Evolutionary conservation across 1,284 basidiomycete genomes (phyloP).

Genomic region (Lignosus rhinocerotis): DNA sequence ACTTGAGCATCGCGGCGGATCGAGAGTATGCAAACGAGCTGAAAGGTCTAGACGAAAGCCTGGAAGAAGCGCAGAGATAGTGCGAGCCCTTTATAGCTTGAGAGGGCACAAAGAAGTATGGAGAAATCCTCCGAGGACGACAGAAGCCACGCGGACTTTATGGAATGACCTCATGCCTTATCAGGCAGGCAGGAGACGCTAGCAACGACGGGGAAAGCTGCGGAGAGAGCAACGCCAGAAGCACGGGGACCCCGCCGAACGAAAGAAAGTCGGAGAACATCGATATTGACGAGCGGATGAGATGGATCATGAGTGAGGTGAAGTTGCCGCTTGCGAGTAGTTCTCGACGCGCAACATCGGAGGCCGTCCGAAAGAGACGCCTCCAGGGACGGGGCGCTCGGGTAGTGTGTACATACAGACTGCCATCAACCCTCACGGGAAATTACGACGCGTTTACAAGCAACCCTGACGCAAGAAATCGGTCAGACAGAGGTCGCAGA

Average conservation of each 20-base stretch:
- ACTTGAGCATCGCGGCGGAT: constrained; percentile 28
- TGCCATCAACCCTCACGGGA: background rate
- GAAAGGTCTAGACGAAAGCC: background rate
- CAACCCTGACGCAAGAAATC: background rate
- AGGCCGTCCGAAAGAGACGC: background rate
- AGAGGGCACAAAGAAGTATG: background rate
- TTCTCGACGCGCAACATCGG: background rate
- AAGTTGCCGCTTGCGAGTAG: background rate
- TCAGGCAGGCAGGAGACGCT: constrained; percentile 15
- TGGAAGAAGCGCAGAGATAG: background rate
- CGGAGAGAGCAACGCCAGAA: constrained; percentile 1
- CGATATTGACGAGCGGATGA: background rate
- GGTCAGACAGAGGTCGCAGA: background rate
- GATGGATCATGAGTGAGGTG: background rate
- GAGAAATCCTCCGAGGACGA: constrained; percentile 8
- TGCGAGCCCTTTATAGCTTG: background rate
- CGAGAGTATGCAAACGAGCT: background rate
- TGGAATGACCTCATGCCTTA: constrained; percentile 14
- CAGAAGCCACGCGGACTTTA: constrained; percentile 11
- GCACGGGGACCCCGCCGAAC: background rate
- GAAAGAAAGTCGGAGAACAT: background rate
- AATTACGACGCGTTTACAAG: background rate
- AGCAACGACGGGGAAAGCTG: constrained; percentile 13
- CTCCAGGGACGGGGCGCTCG: constrained; percentile 5
- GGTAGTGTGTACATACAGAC: background rate